Base-by-base conservation (phyloP, 495 filamentous ascomycete species). In the Parachaetomium inaequale region DNA sequence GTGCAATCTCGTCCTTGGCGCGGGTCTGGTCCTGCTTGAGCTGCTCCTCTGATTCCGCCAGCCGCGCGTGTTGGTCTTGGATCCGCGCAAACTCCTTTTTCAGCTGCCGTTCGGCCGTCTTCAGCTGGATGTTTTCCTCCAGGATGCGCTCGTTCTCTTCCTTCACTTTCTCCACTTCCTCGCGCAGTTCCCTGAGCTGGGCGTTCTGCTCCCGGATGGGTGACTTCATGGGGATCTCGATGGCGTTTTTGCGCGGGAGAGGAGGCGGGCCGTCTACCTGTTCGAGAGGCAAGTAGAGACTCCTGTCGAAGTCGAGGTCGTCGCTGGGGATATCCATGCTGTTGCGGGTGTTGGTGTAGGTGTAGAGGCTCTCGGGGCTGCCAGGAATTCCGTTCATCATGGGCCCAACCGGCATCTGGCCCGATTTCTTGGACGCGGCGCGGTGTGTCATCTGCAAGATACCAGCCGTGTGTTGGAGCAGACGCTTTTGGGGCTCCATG, bases 391-490 rank as follows among this genome's bases (percentile, higher is more conserved):
- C 80, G 40, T 78, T 80, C 19, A 74, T 63, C 53, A 78, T 68
- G n/a, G 70, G 71, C 0, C 70, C 73, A 23, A 66, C 63, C 3
- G 59, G 52, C 26, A 63, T 59, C 26, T 65, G 61, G 2, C 61
- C 58, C 4, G 65, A 59, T n/a, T 75, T 76, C 58, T 75, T 81
- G 17, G 79, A 74, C 25, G 75, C 66, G 15, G 74, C 73, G 63
- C 87, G 86, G 69, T 97, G 92, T 17, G 91, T 92, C 79, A 94
- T 82, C 68, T 96, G 91, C 65, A 97, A 74, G 31, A 98, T 88
- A 38, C 88, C 94, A 31, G 94, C 92, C 0, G 92, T 96, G 72
- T 98, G 94, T 69, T 92, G 84, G n/a, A 97, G 73, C 58, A 97
- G 73, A 46, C 84, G 80, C 61, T 77, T 83, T 55, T 93, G 87